Evolutionary conservation across 2,329 filamentous ascomycete species (phyloP), one percentile per base, ranked within the genome.

Genomic region (Botrytis aclada): DNA sequence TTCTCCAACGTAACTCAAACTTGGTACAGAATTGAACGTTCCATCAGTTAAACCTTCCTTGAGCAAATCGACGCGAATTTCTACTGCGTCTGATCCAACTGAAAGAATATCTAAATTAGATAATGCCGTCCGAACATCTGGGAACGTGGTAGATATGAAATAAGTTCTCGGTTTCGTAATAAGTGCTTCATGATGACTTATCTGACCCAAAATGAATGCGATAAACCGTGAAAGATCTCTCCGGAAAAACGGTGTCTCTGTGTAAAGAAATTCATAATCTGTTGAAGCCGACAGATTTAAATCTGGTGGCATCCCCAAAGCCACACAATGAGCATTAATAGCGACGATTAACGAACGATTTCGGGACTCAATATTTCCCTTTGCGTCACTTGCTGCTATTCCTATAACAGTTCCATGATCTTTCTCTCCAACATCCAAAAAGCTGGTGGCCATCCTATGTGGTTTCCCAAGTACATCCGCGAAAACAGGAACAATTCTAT

Each of bases 231-330:
- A 89, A 63, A 96, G 84, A 79, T 96, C 93, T 72, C 93, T 87
- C 41, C 93, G 89, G 75, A 91, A 90, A 80, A 92, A 93, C 1
- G 91, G 88, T 14, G 87, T 86, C 75, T 90, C 88, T 5, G 92
- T 93, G 83, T 96, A 97, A 32, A 97, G 86, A 77, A 95, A 96
- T 81, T 97, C 93, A 83, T 95, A 96, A 82, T 96, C 92, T 83
- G 92, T 95, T 73, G 87, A 82, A 39, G 88, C 84, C 25, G 90
- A 93, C 37, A 94, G 86, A 63, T 85, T 81, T 56, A 87, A 81
- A 76, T 93, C 89, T n/a, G 90, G 89, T 29, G 89, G 89, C 84
- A 91, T 92, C 43, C 89, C 89, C 72, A 89, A 85, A 77, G 90
- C 89, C 75, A 94, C 89, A 80, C 91, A 93, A 81, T 95, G 92